Evolutionary conservation across 495 filamentous ascomycete species (phyloP).

Genomic region (Aspergillus avenaceus): DNA sequence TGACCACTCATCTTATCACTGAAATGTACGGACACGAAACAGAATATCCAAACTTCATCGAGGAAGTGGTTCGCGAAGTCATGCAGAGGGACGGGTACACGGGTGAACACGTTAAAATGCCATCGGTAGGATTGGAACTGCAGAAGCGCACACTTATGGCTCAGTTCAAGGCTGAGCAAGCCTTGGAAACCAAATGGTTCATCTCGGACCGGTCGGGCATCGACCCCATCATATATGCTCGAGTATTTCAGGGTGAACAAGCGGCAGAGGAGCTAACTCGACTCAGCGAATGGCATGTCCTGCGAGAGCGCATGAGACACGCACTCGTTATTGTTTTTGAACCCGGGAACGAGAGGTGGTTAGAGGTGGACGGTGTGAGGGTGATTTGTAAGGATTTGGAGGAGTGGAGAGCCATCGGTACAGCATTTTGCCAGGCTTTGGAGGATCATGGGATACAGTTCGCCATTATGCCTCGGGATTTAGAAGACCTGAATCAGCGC

Average conservation of each 20-base stretch:
- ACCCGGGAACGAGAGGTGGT: background rate
- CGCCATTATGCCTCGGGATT: background rate
- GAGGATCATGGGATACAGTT: background rate
- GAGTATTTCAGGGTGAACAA: background rate
- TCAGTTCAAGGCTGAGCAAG: background rate
- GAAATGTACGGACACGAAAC: background rate
- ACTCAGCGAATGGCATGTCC: background rate
- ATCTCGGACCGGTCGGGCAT: slow-evolving; percentile 2
- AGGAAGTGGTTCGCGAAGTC: background rate
- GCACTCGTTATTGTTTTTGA: background rate
- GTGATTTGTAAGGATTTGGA: background rate
- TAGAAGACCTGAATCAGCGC: background rate
- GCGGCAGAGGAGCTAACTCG: background rate
- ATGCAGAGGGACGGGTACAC: background rate
- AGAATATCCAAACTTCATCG: background rate
- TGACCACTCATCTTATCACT: background rate
- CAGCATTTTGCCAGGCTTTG: background rate
- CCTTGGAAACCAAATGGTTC: background rate
- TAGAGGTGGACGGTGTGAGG: background rate
- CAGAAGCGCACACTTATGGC: background rate
- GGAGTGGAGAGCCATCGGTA: background rate
- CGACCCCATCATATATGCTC: slow-evolving; percentile 3
- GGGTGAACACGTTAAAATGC: background rate
- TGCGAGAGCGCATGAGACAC: background rate
- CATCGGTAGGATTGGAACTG: background rate